These are phyloP conservation scores for Withania somnifera DNA, from an alignment of 305 asterid genomes.

Conservation along the genomic window DNA sequence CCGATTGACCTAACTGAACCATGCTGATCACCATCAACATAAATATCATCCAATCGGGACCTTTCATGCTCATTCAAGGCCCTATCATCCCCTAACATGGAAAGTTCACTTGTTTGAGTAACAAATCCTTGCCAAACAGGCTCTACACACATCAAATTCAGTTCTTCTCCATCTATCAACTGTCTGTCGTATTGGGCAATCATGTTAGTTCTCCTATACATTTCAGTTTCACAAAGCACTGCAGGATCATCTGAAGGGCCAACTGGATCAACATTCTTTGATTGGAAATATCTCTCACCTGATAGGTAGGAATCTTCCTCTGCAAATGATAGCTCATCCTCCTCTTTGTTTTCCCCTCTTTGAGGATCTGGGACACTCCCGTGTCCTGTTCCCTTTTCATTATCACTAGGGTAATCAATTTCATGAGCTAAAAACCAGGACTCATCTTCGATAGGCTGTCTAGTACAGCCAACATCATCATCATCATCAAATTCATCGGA, in stretches of 20 bases:
- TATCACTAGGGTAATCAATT: conserved; percentile 80
- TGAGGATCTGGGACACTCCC: conserved; percentile 58
- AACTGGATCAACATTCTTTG: conserved; percentile 36
- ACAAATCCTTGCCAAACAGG: conserved; percentile 87
- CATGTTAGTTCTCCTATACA: conserved; percentile 32
- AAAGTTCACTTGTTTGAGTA: conserved; percentile 47
- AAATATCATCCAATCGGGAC: conserved; percentile 34
- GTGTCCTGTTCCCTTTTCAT: conserved; percentile 57
- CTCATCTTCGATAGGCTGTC: conserved; percentile 87
- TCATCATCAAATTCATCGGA: conserved; percentile 81
- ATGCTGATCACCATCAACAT: conserved; percentile 59
- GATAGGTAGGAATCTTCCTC: conserved; percentile 78
- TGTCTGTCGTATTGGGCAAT: conserved; percentile 53
- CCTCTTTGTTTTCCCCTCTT: conserved; percentile 46
- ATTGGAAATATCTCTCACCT: conserved; percentile 47
- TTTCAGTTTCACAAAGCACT: conserved; percentile 26
- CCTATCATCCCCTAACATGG: conserved; percentile 42
- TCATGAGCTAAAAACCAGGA: conserved; percentile 82
- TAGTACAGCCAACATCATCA: conserved; percentile 69
- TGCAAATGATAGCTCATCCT: conserved; percentile 71
- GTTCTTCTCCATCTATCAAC: conserved; percentile 66
- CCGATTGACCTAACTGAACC: conserved; percentile 84
- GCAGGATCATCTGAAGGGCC: conserved; percentile 29
- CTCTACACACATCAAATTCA: conserved; percentile 54
- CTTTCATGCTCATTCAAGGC: conserved; percentile 38